Evolutionary conservation across 2,329 filamentous ascomycete genomes (phyloP).

Genomic region (Colletotrichum sp.): DNA sequence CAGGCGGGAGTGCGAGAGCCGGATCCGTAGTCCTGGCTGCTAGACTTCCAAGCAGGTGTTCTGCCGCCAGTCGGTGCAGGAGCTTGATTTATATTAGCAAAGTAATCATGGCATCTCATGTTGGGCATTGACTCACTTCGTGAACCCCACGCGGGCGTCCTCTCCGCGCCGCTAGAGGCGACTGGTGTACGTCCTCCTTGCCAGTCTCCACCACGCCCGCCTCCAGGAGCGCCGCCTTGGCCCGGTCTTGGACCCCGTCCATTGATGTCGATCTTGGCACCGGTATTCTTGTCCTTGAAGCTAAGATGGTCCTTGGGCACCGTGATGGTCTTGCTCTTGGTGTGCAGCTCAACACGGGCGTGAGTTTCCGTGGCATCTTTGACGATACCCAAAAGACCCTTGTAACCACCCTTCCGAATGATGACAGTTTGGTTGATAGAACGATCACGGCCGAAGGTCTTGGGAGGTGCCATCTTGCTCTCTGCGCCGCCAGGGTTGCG

Average conservation of each 20-base stretch:
- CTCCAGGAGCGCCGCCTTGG: constrained; percentile 45
- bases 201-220: constrained; percentile 57
- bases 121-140: constrained; percentile 58
- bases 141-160: constrained; percentile 79
- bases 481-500: constrained; percentile 64
- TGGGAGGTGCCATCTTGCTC: constrained; percentile 69
- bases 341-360: constrained; percentile 91
- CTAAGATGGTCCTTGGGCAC: constrained; percentile 82
- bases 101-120: constrained; percentile 24
- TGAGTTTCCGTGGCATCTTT: constrained; percentile 89
- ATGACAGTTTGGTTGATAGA: constrained; percentile 91
- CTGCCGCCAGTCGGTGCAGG: constrained; percentile 59
- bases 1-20: constrained; percentile 74
- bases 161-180: constrained; percentile 62
- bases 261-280: constrained; percentile 76
- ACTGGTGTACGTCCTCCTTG: constrained; percentile 73
- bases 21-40: constrained; percentile 46
- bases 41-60: constrained; percentile 65
- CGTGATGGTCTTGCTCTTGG: constrained; percentile 89
- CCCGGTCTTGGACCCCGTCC: constrained; percentile 51
- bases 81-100: constrained; percentile 45
- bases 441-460: constrained; percentile 77
- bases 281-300: constrained; percentile 84
- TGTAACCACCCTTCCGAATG: constrained; percentile 86
- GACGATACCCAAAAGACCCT: constrained; percentile 92